A percentile compares a stretch with the other conserved stretches of the same genome.
Evolutionary conservation across 1,284 basidiomycete species (phyloP).

Genomic region (Ganoderma resinaceum): DNA sequence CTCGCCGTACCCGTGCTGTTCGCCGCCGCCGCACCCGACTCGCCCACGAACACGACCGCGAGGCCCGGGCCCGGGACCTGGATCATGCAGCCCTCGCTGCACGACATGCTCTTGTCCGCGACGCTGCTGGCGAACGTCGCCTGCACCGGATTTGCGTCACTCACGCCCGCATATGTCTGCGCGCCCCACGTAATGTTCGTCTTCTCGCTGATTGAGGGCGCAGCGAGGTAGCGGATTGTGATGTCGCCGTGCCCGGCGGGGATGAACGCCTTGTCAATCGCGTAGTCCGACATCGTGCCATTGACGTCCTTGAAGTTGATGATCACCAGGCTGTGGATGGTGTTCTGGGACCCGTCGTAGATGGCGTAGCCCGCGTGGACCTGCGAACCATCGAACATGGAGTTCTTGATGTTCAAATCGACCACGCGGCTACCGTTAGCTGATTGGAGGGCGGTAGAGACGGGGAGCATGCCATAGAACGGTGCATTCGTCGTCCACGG

Average conservation of each 20-base stretch:
- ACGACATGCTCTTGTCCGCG: slow-evolving; percentile 36
- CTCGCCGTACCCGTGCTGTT: slow-evolving; percentile 16
- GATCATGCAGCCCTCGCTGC: slow-evolving; percentile 48
- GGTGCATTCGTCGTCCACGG: slow-evolving; percentile 59
- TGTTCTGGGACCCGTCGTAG: slow-evolving; percentile 52
- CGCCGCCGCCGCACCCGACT: slow-evolving; percentile 8
- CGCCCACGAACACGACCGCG: slow-evolving; percentile 48
- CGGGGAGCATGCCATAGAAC: slow-evolving; percentile 64
- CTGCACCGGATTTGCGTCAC: slow-evolving; percentile 45
- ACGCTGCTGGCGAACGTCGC: slow-evolving; percentile 28
- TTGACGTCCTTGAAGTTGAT: slow-evolving; percentile 65
- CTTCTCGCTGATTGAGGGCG: slow-evolving; percentile 56
- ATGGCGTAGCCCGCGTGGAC: slow-evolving; percentile 64
- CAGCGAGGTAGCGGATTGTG: slow-evolving; percentile 52
- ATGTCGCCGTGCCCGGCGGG: slow-evolving; percentile 34
- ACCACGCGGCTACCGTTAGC: slow-evolving; percentile 54
- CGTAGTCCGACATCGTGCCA: slow-evolving; percentile 41
- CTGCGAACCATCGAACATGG: slow-evolving; percentile 44
- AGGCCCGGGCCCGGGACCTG: slow-evolving; percentile 53
- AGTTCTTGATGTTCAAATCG: slow-evolving; percentile 55
- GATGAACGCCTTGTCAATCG: slow-evolving; percentile 41
- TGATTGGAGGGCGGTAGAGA: slow-evolving; percentile 59
- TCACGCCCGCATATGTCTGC: slow-evolving; percentile 47
- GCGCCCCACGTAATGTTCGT: slow-evolving; percentile 67
- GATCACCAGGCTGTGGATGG: slow-evolving; percentile 54